Conservation (phyloP, 129 eudicot genomes). For the Flaveria ramosissima region DNA sequence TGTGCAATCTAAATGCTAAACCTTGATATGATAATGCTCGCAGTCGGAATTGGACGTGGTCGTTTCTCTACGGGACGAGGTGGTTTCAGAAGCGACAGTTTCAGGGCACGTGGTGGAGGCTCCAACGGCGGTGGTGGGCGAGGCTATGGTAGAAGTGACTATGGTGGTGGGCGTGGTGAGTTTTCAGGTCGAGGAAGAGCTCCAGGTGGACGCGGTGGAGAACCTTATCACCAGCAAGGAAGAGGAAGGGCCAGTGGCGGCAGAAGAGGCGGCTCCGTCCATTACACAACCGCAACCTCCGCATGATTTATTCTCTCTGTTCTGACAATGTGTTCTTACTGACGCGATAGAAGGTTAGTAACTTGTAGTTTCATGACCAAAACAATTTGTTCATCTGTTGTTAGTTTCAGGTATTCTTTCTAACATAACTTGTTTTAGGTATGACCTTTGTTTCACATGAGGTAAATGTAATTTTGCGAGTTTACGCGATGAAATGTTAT, state of each 20-base stretch:
- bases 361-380: conserved; percentile 28
- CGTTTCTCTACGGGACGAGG: conserved; percentile 54
- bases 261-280: conserved; percentile 46
- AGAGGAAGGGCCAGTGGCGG: conserved; percentile 63
- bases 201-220: conserved; percentile 60
- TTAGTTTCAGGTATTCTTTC: conserved; percentile 49
- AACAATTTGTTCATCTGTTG: conserved; percentile 28
- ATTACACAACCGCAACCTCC: conserved; percentile 27
- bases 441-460: conserved; percentile 22
- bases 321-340: conserved; percentile 26
- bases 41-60: conserved; percentile 59
- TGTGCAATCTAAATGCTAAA: conserved; percentile 6
- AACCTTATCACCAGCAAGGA: conserved; percentile 47
- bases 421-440: conserved; percentile 40
- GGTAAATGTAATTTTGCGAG: conserved; percentile 38
- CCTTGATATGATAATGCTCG: background rate
- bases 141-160: conserved; percentile 67
- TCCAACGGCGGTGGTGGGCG: conserved; percentile 62
- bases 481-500: conserved; percentile 16
- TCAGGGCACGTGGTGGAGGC: conserved; percentile 70
- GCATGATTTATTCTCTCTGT: conserved; percentile 19
- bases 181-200: conserved; percentile 56
- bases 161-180: conserved; percentile 56
- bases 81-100: conserved; percentile 61
- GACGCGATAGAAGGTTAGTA: conserved; percentile 28